Conservation (phyloP, 805 yeast genomes). For the Schizosaccharomyces cryophilus region DNA sequence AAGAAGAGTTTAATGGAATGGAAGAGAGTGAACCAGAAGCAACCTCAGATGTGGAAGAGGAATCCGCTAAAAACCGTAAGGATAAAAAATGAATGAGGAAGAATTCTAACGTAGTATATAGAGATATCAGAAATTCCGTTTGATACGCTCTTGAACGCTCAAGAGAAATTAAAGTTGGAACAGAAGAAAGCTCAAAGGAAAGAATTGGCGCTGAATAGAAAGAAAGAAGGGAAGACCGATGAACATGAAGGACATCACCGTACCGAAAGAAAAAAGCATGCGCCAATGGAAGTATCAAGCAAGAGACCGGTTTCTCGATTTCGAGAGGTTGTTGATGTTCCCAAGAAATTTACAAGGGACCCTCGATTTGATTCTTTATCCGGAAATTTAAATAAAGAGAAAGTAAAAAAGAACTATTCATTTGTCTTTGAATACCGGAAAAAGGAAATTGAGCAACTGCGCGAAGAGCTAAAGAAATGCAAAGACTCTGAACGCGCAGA, state of each 20-base stretch:
- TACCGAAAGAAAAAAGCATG: slow-evolving; percentile 36
- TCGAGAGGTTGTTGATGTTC: slow-evolving; percentile 34
- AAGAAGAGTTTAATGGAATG: not conserved
- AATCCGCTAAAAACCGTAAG: not conserved
- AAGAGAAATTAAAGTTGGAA: slow-evolving; percentile 7
- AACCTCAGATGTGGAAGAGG: not conserved
- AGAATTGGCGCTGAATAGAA: not conserved
- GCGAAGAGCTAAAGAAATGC: slow-evolving; percentile 15
- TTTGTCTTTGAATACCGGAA: slow-evolving; percentile 72
- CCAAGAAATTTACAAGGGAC: slow-evolving; percentile 26
- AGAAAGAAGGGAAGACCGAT: not conserved
- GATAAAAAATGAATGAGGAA: not conserved
- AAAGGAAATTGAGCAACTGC: slow-evolving; percentile 40
- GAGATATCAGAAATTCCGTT: slow-evolving; percentile 9
- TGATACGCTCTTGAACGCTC: slow-evolving; percentile 12
- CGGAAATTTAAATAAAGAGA: slow-evolving; percentile 52
- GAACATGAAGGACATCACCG: not conserved
- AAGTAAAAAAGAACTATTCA: slow-evolving; percentile 51
- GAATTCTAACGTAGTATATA: not conserved
- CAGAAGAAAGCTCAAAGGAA: not conserved
- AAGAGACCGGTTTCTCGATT: slow-evolving; percentile 44
- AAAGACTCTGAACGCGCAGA: slow-evolving; percentile 25
- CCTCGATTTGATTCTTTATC: slow-evolving; percentile 75
- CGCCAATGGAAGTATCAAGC: slow-evolving; percentile 60
- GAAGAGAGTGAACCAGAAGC: not conserved